A percentile compares a stretch with the other conserved stretches of the same genome.
Conservation (phyloP, 495 filamentous ascomycete genomes). For the Xylaria scruposa region DNA sequence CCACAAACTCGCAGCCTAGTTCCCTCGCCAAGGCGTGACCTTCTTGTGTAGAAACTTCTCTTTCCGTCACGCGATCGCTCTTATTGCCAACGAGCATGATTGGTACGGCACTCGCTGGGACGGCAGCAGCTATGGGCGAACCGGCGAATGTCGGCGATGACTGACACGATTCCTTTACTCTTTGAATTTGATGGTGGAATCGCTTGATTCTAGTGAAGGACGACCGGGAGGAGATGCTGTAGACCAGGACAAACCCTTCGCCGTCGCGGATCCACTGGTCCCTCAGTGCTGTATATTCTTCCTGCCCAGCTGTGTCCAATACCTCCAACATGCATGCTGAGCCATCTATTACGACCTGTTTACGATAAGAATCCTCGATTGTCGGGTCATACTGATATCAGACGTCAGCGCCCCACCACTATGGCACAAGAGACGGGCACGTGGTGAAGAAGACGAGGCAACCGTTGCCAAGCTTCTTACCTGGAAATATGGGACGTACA, state of each 20-base stretch:
- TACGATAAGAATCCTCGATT: conserved; percentile 96
- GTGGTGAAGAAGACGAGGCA: conserved; percentile 7
- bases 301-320: conserved; percentile 97
- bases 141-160: conserved; percentile 76
- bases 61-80: conserved; percentile 92
- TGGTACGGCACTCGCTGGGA: conserved; percentile 71
- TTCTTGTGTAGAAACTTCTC: conserved; percentile 96
- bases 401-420: conserved; percentile 33
- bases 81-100: conserved; percentile 99
- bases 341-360: conserved; percentile 96
- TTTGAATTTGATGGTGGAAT: conserved; percentile 95
- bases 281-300: conserved; percentile 95
- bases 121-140: conserved; percentile 59
- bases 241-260: conserved; percentile 96
- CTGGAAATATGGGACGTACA: conserved; percentile 43
- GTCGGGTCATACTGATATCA: conserved; percentile 81
- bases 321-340: conserved; percentile 99
- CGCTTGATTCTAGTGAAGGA: conserved; percentile 94
- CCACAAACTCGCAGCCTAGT: conserved; percentile 95
- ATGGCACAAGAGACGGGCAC: neutral
- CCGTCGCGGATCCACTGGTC: conserved; percentile 99
- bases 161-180: conserved; percentile 92
- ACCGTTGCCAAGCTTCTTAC: neutral
- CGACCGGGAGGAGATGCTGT: conserved; percentile 95
- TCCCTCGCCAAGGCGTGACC: conserved; percentile 90